A percentile compares a stretch with the other conserved stretches of the same genome.
phyloP scores from a whole-genome alignment of 2,329 filamentous ascomycete species.

The Myriosclerotinia curreyana region DNA sequence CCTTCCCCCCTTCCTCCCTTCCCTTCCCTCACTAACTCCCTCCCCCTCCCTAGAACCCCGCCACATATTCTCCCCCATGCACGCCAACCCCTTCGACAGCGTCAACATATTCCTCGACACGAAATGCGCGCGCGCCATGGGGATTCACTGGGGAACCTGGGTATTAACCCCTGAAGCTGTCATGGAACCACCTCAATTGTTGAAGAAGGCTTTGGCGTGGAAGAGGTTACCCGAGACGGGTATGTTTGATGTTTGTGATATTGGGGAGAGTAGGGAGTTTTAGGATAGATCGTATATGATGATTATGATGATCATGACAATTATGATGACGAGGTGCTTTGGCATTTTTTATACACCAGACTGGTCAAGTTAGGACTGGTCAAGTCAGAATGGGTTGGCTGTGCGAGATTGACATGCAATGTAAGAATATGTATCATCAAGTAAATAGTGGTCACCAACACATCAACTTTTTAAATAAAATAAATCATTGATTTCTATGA shows the following conservation, averaged over 20 bases:
- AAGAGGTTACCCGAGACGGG: constrained; percentile 67
- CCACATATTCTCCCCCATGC: constrained; percentile 71
- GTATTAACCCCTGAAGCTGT: constrained; percentile 71
- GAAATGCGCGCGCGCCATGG: constrained; percentile 71
- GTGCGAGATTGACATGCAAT: no score
- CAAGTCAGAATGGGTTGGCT: no score
- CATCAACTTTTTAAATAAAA: not conserved
- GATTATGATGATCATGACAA: no score
- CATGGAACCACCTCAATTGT: constrained; percentile 70
- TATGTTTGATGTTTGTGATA: constrained; percentile 77
- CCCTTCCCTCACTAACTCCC: not conserved
- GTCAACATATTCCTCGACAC: constrained; percentile 90
- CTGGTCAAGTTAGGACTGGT: no score
- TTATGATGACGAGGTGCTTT: no score
- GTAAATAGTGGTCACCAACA: not conserved
- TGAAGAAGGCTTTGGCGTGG: constrained; percentile 68
- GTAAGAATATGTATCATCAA: constrained; percentile 8
- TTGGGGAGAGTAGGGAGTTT: constrained; percentile 80
- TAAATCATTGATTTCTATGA: constrained; percentile 21
- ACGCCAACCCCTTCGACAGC: constrained; percentile 81
- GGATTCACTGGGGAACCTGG: constrained; percentile 82
- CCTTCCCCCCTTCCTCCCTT: not conserved
- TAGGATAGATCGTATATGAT: constrained; percentile 39
- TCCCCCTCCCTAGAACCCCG: constrained; percentile 50
- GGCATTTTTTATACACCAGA: no score